A percentile compares a stretch with the other conserved stretches of the same genome.
These are phyloP conservation scores for Sclerotinia sclerotiorum DNA, from an alignment of 2,329 filamentous ascomycete species.

Conservation along the genomic window DNA sequence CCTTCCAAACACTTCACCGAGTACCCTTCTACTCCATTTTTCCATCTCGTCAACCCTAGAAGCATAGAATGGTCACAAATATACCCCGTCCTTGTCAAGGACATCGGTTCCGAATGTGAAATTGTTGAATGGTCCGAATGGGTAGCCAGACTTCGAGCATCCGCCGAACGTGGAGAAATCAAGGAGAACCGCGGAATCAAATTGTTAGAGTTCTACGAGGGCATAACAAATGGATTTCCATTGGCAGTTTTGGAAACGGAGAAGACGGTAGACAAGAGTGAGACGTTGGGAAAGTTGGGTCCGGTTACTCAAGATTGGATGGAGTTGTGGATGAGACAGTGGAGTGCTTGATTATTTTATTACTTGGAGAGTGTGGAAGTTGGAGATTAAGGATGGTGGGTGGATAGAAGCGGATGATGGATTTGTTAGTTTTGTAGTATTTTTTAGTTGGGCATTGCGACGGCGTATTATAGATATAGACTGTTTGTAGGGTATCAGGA, in stretches of 20 bases:
- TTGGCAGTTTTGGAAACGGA: constrained; percentile 22
- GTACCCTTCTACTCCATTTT: constrained; percentile 34
- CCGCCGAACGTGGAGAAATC: constrained; percentile 45
- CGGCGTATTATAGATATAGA: background rate
- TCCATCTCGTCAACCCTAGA: constrained; percentile 38
- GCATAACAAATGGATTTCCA: constrained; percentile 28
- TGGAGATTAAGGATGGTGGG: background rate
- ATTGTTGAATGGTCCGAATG: constrained; percentile 48
- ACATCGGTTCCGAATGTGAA: constrained; percentile 11
- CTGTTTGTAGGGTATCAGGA: background rate
- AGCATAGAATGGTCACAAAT: constrained; percentile 33
- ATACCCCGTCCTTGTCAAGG: constrained; percentile 31
- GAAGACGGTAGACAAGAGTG: constrained; percentile 32
- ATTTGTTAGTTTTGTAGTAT: background rate
- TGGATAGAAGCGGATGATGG: background rate
- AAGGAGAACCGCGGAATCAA: constrained; percentile 52
- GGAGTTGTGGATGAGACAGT: constrained; percentile 42
- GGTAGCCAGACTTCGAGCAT: constrained; percentile 46
- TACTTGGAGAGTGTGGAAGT: background rate
- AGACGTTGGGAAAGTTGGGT: constrained; percentile 35
- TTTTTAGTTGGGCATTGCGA: background rate
- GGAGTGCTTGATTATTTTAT: constrained; percentile 30
- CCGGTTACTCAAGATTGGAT: constrained; percentile 41
- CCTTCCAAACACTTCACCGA: background rate
- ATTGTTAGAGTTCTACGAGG: constrained; percentile 43